Percentiles rank a stretch among this genome's conserved stretches.
phyloP scores from a whole-genome alignment of 2,329 filamentous ascomycete species.

The Mycosphaerelloides madeirae region DNA sequence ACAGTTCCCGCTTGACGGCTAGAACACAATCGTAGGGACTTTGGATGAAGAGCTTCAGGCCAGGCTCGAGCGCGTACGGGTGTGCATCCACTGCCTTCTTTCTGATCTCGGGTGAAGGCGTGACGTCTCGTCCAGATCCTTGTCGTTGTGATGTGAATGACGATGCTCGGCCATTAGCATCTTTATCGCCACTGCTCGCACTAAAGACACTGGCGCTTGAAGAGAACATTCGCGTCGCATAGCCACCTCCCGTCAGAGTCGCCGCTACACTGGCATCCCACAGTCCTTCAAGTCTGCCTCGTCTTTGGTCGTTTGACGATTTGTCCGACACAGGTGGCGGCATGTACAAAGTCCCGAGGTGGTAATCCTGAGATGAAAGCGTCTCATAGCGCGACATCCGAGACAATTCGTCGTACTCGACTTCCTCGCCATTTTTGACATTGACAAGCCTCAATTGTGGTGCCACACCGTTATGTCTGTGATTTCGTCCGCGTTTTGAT shows the following conservation, averaged over 20 bases:
- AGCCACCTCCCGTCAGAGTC: constrained; percentile 55
- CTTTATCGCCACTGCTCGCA: constrained; percentile 35
- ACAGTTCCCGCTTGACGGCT: constrained; percentile 77
- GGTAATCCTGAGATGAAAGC: constrained; percentile 84
- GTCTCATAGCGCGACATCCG: constrained; percentile 76
- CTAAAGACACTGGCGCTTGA: constrained; percentile 71
- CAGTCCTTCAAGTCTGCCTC: constrained; percentile 76
- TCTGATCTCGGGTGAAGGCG: constrained; percentile 22
- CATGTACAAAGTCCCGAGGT: constrained; percentile 77
- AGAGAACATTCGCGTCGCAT: constrained; percentile 79
- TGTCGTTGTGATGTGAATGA: constrained; percentile 29
- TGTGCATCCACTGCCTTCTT: constrained; percentile 33
- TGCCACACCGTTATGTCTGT: constrained; percentile 72
- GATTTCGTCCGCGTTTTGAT: constrained; percentile 61
- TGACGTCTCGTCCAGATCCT: constrained; percentile 32
- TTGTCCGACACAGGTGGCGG: constrained; percentile 59
- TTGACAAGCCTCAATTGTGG: constrained; percentile 91
- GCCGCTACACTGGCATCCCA: constrained; percentile 62
- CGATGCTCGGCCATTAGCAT: constrained; percentile 32
- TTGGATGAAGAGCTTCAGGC: constrained; percentile 85
- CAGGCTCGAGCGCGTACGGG: constrained; percentile 50
- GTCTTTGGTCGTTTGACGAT: constrained; percentile 50
- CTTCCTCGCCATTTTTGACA: constrained; percentile 72
- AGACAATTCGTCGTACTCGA: constrained; percentile 80
- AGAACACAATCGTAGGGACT: constrained; percentile 96